These are phyloP conservation scores for Ogataea dorogensis DNA, from an alignment of 805 yeast genomes.

Conservation along the genomic window DNA sequence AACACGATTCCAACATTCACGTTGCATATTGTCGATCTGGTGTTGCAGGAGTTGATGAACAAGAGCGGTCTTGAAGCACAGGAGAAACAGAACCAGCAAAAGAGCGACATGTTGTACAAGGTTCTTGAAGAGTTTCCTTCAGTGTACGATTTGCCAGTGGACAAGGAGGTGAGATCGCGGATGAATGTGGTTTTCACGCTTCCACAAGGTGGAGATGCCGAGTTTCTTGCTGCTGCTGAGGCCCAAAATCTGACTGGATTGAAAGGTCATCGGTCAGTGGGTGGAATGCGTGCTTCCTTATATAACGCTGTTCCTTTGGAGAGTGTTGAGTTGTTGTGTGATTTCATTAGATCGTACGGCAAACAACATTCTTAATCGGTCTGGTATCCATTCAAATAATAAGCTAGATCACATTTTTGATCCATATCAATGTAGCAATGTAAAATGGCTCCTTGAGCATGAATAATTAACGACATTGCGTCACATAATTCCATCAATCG, in stretches of 20 bases:
- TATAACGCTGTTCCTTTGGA: constrained; percentile 79
- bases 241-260: constrained; percentile 67
- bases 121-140: constrained; percentile 66
- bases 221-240: constrained; percentile 67
- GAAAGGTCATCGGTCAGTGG: constrained; percentile 95
- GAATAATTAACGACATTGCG: constrained; percentile 55
- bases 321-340: constrained; percentile 55
- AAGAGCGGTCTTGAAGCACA: constrained; percentile 74
- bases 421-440: constrained; percentile 67
- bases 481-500: constrained; percentile 60
- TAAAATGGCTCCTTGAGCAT: constrained; percentile 52
- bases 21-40: constrained; percentile 79
- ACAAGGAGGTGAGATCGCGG: constrained; percentile 62
- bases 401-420: constrained; percentile 63
- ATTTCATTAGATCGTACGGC: constrained; percentile 62
- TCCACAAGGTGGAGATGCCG: constrained; percentile 55
- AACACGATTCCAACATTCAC: constrained; percentile 96
- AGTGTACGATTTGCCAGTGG: constrained; percentile 67
- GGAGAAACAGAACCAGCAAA: constrained; percentile 53
- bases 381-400: constrained; percentile 48
- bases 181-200: constrained; percentile 94
- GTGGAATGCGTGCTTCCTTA: constrained; percentile 92
- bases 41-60: constrained; percentile 56
- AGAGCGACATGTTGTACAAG: constrained; percentile 62
- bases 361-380: constrained; percentile 19